Percentiles rank a stretch among this genome's conserved stretches.
Conservation (phyloP, 2,329 filamentous ascomycete genomes). For the Stagonosporopsis rhizophila region DNA sequence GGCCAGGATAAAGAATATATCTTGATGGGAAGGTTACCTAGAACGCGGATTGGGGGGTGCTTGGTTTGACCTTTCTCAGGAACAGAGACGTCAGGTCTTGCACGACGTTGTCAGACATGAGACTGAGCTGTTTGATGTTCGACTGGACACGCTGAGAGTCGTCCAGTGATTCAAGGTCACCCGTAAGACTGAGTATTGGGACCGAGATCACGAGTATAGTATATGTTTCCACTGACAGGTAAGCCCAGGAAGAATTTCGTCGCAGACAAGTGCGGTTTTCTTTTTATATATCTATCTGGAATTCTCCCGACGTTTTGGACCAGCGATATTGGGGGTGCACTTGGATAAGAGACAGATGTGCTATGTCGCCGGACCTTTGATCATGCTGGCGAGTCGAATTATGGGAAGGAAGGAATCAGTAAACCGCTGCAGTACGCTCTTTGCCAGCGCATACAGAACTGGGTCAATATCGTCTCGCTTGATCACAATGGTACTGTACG, state of each 20-base stretch:
- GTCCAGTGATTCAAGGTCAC: too few species aligned
- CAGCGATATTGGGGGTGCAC: constrained; percentile 32
- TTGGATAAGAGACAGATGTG: constrained; percentile 28
- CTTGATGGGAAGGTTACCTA: constrained; percentile 40
- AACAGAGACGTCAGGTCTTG: constrained; percentile 28
- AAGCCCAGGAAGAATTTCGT: constrained; percentile 32
- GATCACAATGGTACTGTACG: constrained; percentile 10
- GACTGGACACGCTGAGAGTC: too few species aligned
- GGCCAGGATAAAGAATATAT: constrained; percentile 45
- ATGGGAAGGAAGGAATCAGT: constrained; percentile 42
- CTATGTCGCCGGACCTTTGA: constrained; percentile 32
- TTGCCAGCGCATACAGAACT: constrained; percentile 28
- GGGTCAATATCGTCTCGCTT: constrained; percentile 21
- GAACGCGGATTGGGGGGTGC: constrained; percentile 28
- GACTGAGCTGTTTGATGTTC: constrained; percentile 26
- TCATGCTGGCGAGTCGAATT: constrained; percentile 31
- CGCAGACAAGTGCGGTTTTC: constrained; percentile 42
- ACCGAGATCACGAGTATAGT: too few species aligned
- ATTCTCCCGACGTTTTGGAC: constrained; percentile 33
- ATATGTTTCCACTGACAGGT: too few species aligned
- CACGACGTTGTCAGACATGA: constrained; percentile 29
- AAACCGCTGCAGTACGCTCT: constrained; percentile 37
- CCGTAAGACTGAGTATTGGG: too few species aligned
- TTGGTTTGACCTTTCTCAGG: constrained; percentile 30
- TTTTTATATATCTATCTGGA: too few species aligned